These are phyloP conservation scores for Tricholoma matsutake DNA, from an alignment of 768 basidiomycete species.

Conservation along the genomic window DNA sequence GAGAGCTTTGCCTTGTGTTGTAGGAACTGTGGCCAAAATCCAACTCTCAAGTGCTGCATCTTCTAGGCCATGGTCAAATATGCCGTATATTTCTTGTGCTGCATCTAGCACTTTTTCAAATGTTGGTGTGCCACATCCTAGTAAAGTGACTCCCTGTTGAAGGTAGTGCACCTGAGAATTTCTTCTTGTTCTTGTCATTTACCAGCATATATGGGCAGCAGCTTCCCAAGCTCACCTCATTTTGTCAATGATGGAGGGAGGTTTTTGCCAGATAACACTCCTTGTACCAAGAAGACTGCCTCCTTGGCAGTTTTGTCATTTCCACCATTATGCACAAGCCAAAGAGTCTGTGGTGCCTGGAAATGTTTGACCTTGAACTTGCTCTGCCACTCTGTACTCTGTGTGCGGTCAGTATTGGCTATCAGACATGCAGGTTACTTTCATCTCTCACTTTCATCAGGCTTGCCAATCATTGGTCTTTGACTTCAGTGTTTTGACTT, in stretches of 20 bases:
- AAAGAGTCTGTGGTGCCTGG: background rate
- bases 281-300: background rate
- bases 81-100: constrained; percentile 1
- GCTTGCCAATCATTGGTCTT: background rate
- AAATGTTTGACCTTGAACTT: too few species aligned
- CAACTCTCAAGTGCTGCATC: background rate
- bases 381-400: background rate
- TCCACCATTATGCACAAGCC: background rate
- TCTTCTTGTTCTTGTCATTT: background rate
- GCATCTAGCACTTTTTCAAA: background rate
- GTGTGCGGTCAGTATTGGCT: background rate
- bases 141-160: background rate
- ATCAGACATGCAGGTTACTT: background rate
- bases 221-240: too few species aligned
- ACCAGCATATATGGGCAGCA: background rate
- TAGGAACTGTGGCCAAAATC: background rate
- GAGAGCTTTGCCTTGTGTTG: too few species aligned
- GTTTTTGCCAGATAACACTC: background rate
- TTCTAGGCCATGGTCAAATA: too few species aligned
- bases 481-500: background rate
- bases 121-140: background rate
- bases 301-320: background rate
- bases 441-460: background rate
- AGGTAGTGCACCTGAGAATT: background rate
- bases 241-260: background rate